These are phyloP conservation scores for Diaporthe citrichinensis DNA, from an alignment of 2,329 filamentous ascomycete species.

Conservation along the genomic window DNA sequence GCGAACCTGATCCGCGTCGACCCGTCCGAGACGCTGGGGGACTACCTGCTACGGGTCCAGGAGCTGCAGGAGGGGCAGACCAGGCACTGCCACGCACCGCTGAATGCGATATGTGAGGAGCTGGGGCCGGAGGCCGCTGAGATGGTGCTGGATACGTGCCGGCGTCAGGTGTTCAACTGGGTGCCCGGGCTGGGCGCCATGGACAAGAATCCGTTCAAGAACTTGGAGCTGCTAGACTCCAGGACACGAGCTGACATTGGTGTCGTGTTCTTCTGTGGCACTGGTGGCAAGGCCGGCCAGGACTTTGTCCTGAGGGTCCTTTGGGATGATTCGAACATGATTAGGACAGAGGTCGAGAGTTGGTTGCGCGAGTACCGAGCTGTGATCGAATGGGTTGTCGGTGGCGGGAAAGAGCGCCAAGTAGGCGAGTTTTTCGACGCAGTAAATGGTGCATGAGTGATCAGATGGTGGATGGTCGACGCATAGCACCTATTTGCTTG, in stretches of 20 bases:
- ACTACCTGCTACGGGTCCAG: neutral
- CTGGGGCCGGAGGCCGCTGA: neutral
- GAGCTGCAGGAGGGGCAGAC: neutral
- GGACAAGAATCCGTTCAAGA: conserved; percentile 2
- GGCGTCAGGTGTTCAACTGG: conserved; percentile 1
- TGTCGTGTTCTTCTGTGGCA: neutral
- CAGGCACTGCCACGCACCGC: conserved; percentile 3
- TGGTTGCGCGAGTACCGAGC: neutral
- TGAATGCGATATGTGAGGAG: neutral
- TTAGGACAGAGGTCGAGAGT: neutral
- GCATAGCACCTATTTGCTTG: neutral
- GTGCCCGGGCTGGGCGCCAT: conserved; percentile 4
- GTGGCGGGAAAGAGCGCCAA: neutral
- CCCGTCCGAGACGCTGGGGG: neutral
- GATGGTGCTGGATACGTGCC: conserved; percentile 7
- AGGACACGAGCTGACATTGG: neutral
- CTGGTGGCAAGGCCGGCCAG: conserved; percentile 9
- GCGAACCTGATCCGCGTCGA: conserved; percentile 20
- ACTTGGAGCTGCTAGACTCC: conserved; percentile 6
- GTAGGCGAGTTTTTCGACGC: neutral
- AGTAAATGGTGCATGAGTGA: neutral
- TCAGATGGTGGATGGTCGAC: neutral
- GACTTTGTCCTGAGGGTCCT: neutral
- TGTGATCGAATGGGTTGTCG: neutral
- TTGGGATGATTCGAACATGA: conserved; percentile 9